These are phyloP conservation scores for Chaetomiaceae sp. DNA, from an alignment of 2,329 filamentous ascomycete genomes.

Conservation along the genomic window DNA sequence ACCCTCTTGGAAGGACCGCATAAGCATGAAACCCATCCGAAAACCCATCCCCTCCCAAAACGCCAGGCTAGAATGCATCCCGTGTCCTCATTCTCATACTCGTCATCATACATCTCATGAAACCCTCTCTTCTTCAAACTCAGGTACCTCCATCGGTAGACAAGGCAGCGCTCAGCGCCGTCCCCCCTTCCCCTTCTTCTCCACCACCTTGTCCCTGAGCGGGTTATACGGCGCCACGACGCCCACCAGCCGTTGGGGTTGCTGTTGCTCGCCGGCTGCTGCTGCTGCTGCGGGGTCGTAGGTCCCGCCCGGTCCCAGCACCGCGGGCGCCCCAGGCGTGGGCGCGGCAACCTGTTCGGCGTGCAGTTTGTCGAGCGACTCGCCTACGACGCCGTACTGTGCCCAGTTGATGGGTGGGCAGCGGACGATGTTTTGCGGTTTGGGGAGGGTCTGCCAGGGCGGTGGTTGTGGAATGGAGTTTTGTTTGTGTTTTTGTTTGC, in stretches of 20 bases:
- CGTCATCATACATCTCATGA: neutral
- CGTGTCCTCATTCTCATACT: neutral
- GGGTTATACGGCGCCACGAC: constrained; percentile 56
- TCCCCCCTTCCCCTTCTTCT: constrained; percentile 32
- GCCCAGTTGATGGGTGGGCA: constrained; percentile 92
- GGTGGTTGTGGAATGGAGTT: constrained; percentile 4
- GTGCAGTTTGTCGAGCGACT: constrained; percentile 78
- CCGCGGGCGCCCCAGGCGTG: constrained; percentile 48
- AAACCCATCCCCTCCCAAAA: too few species aligned
- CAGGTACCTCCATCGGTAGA: neutral
- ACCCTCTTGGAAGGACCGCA: too few species aligned
- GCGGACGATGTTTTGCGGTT: constrained; percentile 75
- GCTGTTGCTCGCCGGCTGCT: constrained; percentile 33
- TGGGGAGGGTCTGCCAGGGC: constrained; percentile 63
- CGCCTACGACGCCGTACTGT: constrained; percentile 86
- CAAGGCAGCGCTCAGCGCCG: constrained; percentile 25
- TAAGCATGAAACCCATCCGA: neutral
- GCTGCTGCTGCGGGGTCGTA: constrained; percentile 35
- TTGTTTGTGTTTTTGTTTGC: neutral
- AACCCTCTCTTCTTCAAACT: neutral
- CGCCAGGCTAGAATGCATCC: constrained; percentile 15
- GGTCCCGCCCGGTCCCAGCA: constrained; percentile 36
- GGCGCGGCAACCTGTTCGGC: constrained; percentile 70
- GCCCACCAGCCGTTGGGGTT: constrained; percentile 44
- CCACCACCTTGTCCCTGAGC: constrained; percentile 46